Percentiles rank a stretch among this genome's conserved stretches.
These are phyloP conservation scores for Penicillium alfredii DNA, from an alignment of 495 filamentous ascomycete species.

Conservation along the genomic window DNA sequence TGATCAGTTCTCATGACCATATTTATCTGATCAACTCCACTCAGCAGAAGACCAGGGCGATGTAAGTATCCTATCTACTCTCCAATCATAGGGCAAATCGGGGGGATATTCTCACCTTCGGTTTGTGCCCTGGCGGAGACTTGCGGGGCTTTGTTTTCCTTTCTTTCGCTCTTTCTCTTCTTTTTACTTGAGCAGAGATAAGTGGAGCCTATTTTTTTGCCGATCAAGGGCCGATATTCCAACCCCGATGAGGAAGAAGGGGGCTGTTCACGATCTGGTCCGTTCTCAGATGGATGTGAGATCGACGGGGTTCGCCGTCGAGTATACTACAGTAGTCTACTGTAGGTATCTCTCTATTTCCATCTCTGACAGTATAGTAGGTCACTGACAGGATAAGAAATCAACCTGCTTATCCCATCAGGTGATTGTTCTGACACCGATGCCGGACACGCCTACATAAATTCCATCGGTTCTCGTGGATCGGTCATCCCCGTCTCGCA, in stretches of 20 bases:
- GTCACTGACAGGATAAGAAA: constrained; percentile 1
- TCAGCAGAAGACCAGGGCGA: not conserved
- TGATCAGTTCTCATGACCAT: constrained; percentile 9
- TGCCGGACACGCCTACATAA: constrained; percentile 8
- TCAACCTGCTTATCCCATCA: constrained; percentile 10
- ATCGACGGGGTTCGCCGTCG: constrained; percentile 21
- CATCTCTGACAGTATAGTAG: too few relatives aligned
- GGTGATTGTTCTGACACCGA: constrained; percentile 22
- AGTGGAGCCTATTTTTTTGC: constrained; percentile 23
- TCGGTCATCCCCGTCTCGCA: constrained; percentile 22
- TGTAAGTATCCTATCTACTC: too few relatives aligned
- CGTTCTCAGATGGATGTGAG: constrained; percentile 23
- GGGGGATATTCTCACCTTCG: not conserved
- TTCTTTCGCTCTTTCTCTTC: too few relatives aligned
- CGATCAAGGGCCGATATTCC: constrained; percentile 19
- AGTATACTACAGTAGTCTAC: too few relatives aligned
- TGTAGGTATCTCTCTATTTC: too few relatives aligned
- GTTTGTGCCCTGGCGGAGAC: not conserved
- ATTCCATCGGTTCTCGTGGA: constrained; percentile 11
- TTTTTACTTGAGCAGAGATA: too few relatives aligned
- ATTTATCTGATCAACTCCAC: constrained; percentile 20
- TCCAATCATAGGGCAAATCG: too few relatives aligned
- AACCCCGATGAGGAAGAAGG: constrained; percentile 5
- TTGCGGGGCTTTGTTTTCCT: too few relatives aligned
- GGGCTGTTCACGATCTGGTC: constrained; percentile 25